A percentile compares a stretch with the other conserved stretches of the same genome.
Conservation (phyloP, 768 basidiomycete genomes). For the Naganishia vaughanmartiniae region DNA sequence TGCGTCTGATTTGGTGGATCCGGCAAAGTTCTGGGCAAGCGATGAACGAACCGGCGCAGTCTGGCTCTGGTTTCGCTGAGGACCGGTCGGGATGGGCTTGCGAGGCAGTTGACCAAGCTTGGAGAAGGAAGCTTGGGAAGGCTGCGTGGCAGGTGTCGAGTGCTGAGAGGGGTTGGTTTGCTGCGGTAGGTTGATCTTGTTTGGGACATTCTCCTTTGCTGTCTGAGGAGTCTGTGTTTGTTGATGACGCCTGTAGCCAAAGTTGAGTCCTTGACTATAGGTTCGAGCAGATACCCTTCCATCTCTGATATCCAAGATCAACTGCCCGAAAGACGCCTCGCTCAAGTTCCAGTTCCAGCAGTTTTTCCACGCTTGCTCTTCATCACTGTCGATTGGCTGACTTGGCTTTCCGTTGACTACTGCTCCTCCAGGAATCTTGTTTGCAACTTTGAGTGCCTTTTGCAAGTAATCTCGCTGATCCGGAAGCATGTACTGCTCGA, state of each 20-base stretch:
- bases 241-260: conserved; percentile 70
- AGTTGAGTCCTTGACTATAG: conserved; percentile 95
- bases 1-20: neutral
- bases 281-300: conserved; percentile 88
- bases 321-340: conserved; percentile 86
- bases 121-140: conserved; percentile 18
- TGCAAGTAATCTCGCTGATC: conserved; percentile 81
- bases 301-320: conserved; percentile 85
- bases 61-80: conserved; percentile 16
- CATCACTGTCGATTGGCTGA: conserved; percentile 56
- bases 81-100: conserved; percentile 24
- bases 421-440: conserved; percentile 63
- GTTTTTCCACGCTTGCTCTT: conserved; percentile 97
- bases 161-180: conserved; percentile 16
- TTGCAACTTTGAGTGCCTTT: conserved; percentile 81
- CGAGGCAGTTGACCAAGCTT: conserved; percentile 20
- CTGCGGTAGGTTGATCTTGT: conserved; percentile 22
- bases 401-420: conserved; percentile 32
- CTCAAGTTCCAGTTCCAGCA: conserved; percentile 98
- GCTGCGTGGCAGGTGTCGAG: conserved; percentile 13
- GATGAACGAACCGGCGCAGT: conserved; percentile 5
- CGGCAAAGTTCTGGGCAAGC: neutral
- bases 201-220: conserved; percentile 2
- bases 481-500: conserved; percentile 59
- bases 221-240: conserved; percentile 13